Evolutionary conservation across 2,329 filamentous ascomycete species (phyloP).

Genomic region (Drechslerella dactyloides): DNA sequence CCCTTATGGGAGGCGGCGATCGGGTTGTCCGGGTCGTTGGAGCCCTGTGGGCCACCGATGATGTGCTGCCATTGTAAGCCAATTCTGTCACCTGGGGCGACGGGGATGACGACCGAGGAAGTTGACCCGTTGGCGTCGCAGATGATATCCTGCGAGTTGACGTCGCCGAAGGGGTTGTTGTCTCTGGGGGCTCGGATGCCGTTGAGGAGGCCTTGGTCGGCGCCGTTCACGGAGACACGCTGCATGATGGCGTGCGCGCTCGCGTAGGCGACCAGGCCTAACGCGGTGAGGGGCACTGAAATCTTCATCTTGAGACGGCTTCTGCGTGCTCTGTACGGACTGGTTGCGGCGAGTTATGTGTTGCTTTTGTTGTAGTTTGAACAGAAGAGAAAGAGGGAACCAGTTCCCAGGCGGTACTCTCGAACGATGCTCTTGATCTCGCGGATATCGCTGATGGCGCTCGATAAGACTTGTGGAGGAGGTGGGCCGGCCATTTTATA

Average conservation of each 20-base stretch:
- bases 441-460: constrained; percentile 22
- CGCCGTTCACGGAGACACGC: constrained; percentile 62
- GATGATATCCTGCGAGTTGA: constrained; percentile 61
- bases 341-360: constrained; percentile 13
- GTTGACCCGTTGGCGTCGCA: constrained; percentile 56
- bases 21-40: constrained; percentile 58
- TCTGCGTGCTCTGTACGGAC: constrained; percentile 4
- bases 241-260: constrained; percentile 47
- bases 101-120: constrained; percentile 53
- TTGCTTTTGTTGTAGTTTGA: constrained; percentile 43
- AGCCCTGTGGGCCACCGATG: constrained; percentile 61
- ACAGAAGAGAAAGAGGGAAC: constrained; percentile 32
- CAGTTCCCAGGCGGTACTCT: constrained; percentile 34
- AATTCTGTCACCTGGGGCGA: constrained; percentile 63
- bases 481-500: constrained; percentile 39
- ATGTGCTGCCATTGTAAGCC: constrained; percentile 65
- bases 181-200: constrained; percentile 62
- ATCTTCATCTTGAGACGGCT: constrained; percentile 31
- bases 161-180: constrained; percentile 63
- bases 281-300: constrained; percentile 24
- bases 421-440: constrained; percentile 33
- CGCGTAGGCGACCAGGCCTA: constrained; percentile 44
- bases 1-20: constrained; percentile 65
- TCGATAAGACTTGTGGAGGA: background rate
- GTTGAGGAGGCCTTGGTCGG: constrained; percentile 62